Evolutionary conservation across 306 rosid species (phyloP).

Genomic region (Malus sylvestris): DNA sequence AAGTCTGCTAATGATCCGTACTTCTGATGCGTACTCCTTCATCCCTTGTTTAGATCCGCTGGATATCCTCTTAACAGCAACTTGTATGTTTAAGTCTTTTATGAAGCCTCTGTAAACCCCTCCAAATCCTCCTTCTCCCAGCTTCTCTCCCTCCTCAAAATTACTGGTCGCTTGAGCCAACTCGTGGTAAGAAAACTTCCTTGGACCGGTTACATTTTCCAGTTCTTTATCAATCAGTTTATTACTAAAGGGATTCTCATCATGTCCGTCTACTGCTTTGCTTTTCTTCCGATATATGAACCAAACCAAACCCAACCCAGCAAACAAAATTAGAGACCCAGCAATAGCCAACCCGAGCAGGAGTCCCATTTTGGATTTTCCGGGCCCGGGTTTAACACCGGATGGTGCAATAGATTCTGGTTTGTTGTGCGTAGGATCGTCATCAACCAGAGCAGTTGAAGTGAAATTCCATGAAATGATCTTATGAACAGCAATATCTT

Average conservation of each 20-base stretch:
- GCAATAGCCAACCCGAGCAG: not conserved
- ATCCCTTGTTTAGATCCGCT: conserved; percentile 14
- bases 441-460: not conserved
- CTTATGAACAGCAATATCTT: not conserved
- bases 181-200: not conserved
- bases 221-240: not conserved
- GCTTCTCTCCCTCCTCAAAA: no score
- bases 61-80: conserved; percentile 25
- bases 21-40: conserved; percentile 31
- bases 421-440: not conserved
- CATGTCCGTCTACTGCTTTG: not conserved
- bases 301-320: not conserved
- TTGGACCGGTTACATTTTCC: not conserved
- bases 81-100: conserved; percentile 12
- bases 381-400: not conserved
- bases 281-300: conserved; percentile 9
- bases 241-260: not conserved
- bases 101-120: conserved; percentile 16
- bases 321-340: not conserved
- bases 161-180: no score
- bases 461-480: not conserved
- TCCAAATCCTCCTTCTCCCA: not conserved
- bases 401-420: not conserved
- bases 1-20: conserved; percentile 19
- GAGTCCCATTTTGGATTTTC: not conserved